These are phyloP conservation scores for Przewalskia tangutica DNA, from an alignment of 257 asterid genomes.

Conservation along the genomic window DNA sequence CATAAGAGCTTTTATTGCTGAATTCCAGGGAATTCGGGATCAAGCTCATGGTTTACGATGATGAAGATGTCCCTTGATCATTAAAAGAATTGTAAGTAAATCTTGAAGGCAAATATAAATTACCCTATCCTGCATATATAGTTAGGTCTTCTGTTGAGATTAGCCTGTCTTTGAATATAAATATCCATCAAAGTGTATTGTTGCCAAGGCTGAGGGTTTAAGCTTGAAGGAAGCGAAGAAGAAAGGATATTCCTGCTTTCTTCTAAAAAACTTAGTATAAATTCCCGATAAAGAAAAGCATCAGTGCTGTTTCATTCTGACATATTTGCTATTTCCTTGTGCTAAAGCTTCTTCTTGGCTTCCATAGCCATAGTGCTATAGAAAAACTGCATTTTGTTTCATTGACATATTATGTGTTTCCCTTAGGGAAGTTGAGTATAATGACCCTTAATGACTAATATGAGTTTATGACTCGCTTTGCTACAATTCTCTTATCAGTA, in stretches of 20 bases:
- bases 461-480: neutral
- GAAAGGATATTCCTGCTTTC: neutral
- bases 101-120: neutral
- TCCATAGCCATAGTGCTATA: neutral
- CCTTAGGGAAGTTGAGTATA: neutral
- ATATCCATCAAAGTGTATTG: neutral
- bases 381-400: neutral
- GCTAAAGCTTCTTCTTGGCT: constrained; percentile 1
- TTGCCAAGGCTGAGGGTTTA: neutral
- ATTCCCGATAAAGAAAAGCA: neutral
- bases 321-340: neutral
- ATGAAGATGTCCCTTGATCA: neutral
- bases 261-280: neutral
- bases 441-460: neutral
- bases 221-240: neutral
- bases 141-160: neutral
- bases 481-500: neutral
- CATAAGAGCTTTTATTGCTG: neutral
- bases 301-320: neutral
- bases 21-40: neutral
- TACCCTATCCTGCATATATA: neutral
- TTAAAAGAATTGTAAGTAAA: neutral
- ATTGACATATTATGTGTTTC: neutral
- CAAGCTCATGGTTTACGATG: neutral
- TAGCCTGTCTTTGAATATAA: neutral